Evolutionary conservation across 176 grass and related monocot genomes (phyloP).

Genomic region (Bonia amplexicaulis): DNA sequence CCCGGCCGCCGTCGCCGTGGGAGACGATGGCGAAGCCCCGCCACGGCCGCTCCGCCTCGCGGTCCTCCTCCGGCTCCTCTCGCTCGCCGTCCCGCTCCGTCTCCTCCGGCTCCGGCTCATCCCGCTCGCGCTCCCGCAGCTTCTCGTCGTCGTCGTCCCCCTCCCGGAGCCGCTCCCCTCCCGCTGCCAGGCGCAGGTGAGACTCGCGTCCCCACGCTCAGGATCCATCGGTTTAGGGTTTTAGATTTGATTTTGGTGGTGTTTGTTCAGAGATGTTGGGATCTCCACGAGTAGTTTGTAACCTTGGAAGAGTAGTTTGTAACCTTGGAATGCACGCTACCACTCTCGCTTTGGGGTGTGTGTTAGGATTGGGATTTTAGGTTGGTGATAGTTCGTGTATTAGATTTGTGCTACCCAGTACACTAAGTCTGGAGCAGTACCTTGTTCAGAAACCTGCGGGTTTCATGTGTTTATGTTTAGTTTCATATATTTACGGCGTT

Average conservation of each 20-base stretch:
- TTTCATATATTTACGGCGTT: not conserved
- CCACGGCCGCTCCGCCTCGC: slow-evolving; percentile 50
- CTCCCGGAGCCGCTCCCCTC: slow-evolving; percentile 82
- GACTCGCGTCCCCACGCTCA: not conserved
- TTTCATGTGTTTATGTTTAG: not conserved
- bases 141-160: slow-evolving; percentile 67
- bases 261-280: not conserved
- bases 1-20: slow-evolving; percentile 6
- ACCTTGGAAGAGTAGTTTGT: not conserved
- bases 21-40: slow-evolving; percentile 86
- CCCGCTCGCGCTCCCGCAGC: slow-evolving; percentile 49
- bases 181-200: slow-evolving; percentile 62
- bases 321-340: not conserved
- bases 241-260: not conserved
- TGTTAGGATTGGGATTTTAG: not conserved
- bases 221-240: not conserved
- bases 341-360: no score
- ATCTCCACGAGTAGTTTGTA: not conserved
- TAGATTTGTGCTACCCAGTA: not conserved
- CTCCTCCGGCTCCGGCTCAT: slow-evolving; percentile 47
- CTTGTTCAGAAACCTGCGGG: not conserved
- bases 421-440: not conserved
- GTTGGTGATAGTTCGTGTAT: not conserved
- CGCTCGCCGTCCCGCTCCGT: slow-evolving; percentile 65
- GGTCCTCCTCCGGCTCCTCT: slow-evolving; percentile 68